phyloP scores from a whole-genome alignment of 148 eudicot genomes.

The Camellia sinensis region DNA sequence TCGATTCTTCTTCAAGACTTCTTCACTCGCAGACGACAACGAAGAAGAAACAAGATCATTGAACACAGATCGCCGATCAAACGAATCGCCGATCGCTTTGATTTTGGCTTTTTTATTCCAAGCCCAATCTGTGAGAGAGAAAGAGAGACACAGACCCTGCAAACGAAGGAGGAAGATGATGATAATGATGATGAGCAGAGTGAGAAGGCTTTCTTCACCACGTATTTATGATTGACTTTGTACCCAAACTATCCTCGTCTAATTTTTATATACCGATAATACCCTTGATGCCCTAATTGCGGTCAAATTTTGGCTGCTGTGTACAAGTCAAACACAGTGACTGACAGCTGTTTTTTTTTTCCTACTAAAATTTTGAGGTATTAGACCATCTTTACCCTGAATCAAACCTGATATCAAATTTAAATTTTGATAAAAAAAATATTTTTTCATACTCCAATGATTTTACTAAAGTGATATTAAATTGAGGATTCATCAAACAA shows the following conservation, averaged over 20 bases:
- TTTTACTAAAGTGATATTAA: no score
- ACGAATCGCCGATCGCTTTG: no score
- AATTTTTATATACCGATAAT: not conserved
- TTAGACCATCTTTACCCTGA: no score
- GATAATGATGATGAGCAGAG: not conserved
- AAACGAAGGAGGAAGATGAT: not conserved
- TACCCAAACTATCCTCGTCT: constrained; percentile 21
- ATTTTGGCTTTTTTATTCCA: not conserved
- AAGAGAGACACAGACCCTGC: not conserved
- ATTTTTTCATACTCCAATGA: no score
- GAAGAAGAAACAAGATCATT: not conserved
- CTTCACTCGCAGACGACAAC: not conserved
- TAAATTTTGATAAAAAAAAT: no score
- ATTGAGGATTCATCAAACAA: no score
- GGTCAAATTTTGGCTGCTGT: not conserved
- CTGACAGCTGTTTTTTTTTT: no score
- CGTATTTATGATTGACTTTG: constrained; percentile 26
- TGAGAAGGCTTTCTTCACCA: constrained; percentile 13
- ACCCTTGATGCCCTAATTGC: constrained; percentile 23
- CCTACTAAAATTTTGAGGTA: no score
- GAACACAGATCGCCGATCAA: not conserved
- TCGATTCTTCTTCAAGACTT: not conserved
- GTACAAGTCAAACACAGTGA: no score
- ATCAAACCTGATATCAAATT: no score
- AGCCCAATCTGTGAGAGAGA: not conserved